These are phyloP conservation scores for Fusarium annulatum DNA, from an alignment of 2,329 filamentous ascomycete species.

Conservation along the genomic window DNA sequence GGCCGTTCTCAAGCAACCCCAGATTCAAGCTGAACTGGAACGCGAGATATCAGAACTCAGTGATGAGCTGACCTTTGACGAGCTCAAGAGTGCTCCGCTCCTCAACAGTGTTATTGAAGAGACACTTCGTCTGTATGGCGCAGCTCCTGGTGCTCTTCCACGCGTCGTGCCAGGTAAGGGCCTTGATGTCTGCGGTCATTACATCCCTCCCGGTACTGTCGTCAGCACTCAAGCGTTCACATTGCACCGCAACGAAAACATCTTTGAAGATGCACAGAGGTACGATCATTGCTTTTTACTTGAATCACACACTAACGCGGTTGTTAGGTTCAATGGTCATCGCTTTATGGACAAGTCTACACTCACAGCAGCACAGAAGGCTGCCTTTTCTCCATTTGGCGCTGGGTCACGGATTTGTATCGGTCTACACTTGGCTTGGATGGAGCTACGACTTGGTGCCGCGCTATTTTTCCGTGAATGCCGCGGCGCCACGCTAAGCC, in stretches of 20 bases:
- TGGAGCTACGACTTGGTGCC: constrained; percentile 17
- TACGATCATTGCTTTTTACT: accelerated
- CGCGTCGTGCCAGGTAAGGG: constrained; percentile 5
- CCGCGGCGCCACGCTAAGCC: background rate
- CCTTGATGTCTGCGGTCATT: background rate
- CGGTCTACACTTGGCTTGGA: constrained; percentile 28
- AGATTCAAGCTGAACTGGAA: constrained; percentile 6
- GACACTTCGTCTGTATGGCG: constrained; percentile 24
- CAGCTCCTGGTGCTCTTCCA: constrained; percentile 21
- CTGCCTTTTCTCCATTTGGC: constrained; percentile 8
- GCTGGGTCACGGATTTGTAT: constrained; percentile 25
- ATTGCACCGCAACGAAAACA: constrained; percentile 2
- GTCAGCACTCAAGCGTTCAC: constrained; percentile 31
- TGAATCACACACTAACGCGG: accelerated
- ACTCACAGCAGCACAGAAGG: background rate
- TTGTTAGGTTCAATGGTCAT: background rate
- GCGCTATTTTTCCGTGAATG: constrained; percentile 31
- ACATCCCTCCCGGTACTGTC: background rate
- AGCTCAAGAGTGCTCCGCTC: constrained; percentile 1
- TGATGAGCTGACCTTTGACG: background rate
- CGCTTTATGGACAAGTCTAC: background rate
- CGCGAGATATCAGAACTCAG: background rate
- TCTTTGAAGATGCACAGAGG: background rate
- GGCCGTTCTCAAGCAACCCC: constrained; percentile 9
- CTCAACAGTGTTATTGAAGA: constrained; percentile 29